A percentile compares a stretch with the other conserved stretches of the same genome.
Conservation (phyloP, 768 basidiomycete species). For the Tephrocybe sp. region DNA sequence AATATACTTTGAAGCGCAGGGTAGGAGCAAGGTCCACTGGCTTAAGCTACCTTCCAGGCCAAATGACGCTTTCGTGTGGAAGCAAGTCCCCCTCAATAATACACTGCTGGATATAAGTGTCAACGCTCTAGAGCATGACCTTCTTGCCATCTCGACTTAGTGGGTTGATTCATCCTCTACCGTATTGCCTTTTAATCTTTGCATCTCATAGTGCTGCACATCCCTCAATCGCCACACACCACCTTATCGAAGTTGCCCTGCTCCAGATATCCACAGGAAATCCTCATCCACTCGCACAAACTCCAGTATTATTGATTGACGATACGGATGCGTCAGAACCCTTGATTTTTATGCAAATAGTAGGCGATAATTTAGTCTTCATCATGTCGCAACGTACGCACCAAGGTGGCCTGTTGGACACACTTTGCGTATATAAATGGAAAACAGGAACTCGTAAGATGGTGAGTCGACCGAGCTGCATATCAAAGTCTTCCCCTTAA, state of each 20-base stretch:
- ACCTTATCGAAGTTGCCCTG: conserved; percentile 3
- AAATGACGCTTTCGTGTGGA: conserved; percentile 27
- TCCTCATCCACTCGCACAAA: conserved; percentile 14
- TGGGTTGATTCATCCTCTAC: no score
- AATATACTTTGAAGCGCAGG: conserved; percentile 36
- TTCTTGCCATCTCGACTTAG: conserved; percentile 40
- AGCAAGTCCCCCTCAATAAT: conserved; percentile 22
- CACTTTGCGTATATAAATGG: conserved; percentile 18
- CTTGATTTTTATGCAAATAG: conserved; percentile 16
- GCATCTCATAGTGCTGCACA: not conserved
- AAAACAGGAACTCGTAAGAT: conserved; percentile 14
- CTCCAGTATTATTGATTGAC: conserved; percentile 25
- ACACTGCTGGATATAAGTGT: conserved; percentile 41
- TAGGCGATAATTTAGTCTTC: conserved; percentile 16
- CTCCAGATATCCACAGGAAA: conserved; percentile 10
- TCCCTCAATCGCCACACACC: not conserved
- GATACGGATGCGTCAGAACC: conserved; percentile 12
- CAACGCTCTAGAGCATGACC: conserved; percentile 40
- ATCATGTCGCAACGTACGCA: conserved; percentile 1
- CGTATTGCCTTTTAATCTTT: no score
- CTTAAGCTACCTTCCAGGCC: conserved; percentile 27
- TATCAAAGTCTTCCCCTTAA: not conserved
- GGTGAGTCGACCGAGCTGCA: conserved; percentile 3
- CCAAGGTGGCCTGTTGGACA: not conserved
- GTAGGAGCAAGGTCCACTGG: conserved; percentile 27